These are phyloP conservation scores for Hypoxylon sp. DNA, from an alignment of 2,329 filamentous ascomycete genomes.

Conservation along the genomic window DNA sequence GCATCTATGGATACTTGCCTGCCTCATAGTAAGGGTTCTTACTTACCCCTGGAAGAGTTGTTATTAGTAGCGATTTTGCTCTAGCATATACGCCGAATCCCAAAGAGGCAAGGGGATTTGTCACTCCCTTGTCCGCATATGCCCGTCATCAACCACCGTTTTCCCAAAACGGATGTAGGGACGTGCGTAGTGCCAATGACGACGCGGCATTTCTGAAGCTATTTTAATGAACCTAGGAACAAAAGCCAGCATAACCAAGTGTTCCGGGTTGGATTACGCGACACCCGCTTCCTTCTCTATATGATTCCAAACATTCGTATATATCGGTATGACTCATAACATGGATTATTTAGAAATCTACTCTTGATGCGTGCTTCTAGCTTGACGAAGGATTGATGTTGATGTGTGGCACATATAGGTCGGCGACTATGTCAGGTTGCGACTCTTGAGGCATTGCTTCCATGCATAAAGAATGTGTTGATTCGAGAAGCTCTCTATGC, in stretches of 20 bases:
- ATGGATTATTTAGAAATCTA: not conserved
- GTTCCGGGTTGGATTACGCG: not conserved
- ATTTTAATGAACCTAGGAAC: not conserved
- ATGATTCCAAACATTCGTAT: not conserved
- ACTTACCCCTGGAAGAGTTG: not conserved
- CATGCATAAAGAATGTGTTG: too few relatives aligned
- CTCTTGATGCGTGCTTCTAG: not conserved
- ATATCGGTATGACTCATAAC: not conserved
- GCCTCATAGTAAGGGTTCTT: not conserved
- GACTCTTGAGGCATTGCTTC: too few relatives aligned
- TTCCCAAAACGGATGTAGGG: conserved; percentile 7
- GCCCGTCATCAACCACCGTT: conserved; percentile 18
- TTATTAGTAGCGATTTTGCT: not conserved
- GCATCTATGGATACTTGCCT: not conserved
- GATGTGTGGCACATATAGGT: not conserved
- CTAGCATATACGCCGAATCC: not conserved
- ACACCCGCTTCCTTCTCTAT: not conserved
- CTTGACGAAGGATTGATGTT: not conserved
- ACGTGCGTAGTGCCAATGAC: not conserved
- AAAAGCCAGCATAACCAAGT: not conserved
- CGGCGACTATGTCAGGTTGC: too few relatives aligned
- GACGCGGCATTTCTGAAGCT: not conserved
- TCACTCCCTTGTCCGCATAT: conserved; percentile 15
- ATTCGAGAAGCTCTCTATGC: too few relatives aligned
- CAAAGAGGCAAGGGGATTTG: conserved; percentile 14